Evolutionary conservation across 2,329 filamentous ascomycete genomes (phyloP).

Genomic region (Nemania sp.): DNA sequence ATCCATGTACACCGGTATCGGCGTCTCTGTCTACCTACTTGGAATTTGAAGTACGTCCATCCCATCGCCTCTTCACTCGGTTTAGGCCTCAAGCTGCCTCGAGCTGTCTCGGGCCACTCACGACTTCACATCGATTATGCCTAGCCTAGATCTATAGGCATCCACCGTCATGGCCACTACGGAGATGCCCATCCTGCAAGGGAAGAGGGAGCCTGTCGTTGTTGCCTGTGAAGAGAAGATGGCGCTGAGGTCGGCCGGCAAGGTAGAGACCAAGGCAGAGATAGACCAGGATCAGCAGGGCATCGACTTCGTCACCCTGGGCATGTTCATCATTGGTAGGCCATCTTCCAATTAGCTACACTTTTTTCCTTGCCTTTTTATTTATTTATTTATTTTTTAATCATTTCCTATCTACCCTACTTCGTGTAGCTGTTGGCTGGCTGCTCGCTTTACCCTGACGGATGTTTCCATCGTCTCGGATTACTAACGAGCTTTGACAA

Average conservation of each 20-base stretch:
- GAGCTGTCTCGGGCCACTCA: background rate
- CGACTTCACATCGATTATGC: constrained; percentile 12
- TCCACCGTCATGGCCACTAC: constrained; percentile 22
- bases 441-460: background rate
- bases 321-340: constrained; percentile 76
- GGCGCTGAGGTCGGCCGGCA: background rate
- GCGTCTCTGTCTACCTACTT: background rate
- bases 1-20: background rate
- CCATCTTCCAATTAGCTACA: constrained; percentile 12
- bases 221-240: constrained; percentile 17
- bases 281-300: constrained; percentile 41
- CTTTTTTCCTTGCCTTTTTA: background rate
- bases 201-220: background rate
- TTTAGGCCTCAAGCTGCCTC: background rate
- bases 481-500: background rate
- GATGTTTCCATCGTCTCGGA: background rate
- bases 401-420: no score
- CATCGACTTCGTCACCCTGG: constrained; percentile 71
- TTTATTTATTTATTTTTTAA: background rate
- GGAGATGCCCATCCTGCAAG: background rate
- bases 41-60: no score
- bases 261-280: constrained; percentile 16
- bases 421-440: no score
- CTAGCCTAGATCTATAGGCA: constrained; percentile 12
- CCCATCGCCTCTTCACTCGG: background rate